phyloP scores from a whole-genome alignment of 2,329 filamentous ascomycete genomes.

The Colletotrichum euphorbiae region DNA sequence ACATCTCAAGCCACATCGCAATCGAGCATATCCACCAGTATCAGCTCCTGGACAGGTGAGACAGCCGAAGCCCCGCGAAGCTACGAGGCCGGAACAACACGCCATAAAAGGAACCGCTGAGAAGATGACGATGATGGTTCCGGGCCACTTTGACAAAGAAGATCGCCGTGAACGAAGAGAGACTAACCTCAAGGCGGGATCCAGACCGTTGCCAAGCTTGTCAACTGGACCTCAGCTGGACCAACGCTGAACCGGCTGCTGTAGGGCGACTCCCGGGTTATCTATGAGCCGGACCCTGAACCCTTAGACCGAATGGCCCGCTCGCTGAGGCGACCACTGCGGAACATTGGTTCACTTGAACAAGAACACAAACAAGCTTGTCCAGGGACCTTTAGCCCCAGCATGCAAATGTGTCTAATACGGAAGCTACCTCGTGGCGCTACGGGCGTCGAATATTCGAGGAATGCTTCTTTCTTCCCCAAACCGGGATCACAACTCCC shows the following conservation, averaged over 20 bases:
- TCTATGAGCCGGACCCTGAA: not conserved
- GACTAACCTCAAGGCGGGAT: not conserved
- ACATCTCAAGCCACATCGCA: not conserved
- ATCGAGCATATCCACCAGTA: not conserved
- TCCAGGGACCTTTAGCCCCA: not conserved
- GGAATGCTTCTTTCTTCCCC: constrained; percentile 13
- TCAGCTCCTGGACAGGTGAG: not conserved
- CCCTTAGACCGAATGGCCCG: not conserved
- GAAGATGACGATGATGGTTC: not conserved
- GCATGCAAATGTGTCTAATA: not conserved
- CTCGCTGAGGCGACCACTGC: not conserved
- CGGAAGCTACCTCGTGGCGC: constrained; percentile 2
- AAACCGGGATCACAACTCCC: constrained; percentile 2
- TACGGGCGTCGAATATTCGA: not conserved
- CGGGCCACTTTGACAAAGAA: not conserved
- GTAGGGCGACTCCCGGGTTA: not conserved
- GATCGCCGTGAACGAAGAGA: constrained; percentile 3
- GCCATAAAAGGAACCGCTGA: constrained; percentile 9
- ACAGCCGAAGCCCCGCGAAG: constrained; percentile 21
- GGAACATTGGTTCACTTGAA: not conserved
- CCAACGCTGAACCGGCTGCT: not conserved
- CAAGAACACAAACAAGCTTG: not conserved
- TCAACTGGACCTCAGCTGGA: constrained; percentile 1
- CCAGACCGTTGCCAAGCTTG: constrained; percentile 7
- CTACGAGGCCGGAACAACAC: constrained; percentile 7